A percentile compares a stretch with the other conserved stretches of the same genome.
Conservation (phyloP, 148 eudicot species). For the Fallopia convolvulus region DNA sequence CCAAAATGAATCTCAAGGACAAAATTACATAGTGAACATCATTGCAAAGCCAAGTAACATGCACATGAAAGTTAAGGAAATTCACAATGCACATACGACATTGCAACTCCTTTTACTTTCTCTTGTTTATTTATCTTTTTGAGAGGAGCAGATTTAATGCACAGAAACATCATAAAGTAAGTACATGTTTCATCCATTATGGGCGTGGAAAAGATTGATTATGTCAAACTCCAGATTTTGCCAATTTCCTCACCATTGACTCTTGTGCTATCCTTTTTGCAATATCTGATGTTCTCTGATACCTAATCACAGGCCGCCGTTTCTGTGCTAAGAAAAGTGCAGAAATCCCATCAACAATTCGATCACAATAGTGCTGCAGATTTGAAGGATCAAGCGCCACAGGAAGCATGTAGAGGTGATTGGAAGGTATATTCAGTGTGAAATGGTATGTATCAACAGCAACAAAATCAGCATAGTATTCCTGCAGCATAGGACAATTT, state of each 20-base stretch:
- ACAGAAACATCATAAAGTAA: neutral
- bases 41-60: slow-evolving; percentile 4
- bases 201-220: slow-evolving; percentile 1
- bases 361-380: slow-evolving; percentile 72
- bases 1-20: neutral
- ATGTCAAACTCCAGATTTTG: neutral
- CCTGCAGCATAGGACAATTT: slow-evolving; percentile 42
- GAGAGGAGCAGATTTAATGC: neutral
- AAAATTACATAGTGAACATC: neutral
- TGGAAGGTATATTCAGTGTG: slow-evolving; percentile 60
- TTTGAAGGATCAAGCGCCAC: slow-evolving; percentile 20
- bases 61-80: neutral
- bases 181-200: neutral
- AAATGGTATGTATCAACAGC: slow-evolving; percentile 83
- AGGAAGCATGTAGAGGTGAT: slow-evolving; percentile 89
- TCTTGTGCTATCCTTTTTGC: slow-evolving; percentile 91
- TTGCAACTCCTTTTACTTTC: neutral
- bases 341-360: slow-evolving; percentile 86
- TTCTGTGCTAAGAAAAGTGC: slow-evolving; percentile 78
- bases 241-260: slow-evolving; percentile 50
- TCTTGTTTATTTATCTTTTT: neutral
- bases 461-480: slow-evolving; percentile 88
- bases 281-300: slow-evolving; percentile 86
- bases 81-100: neutral
- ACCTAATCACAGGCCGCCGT: slow-evolving; percentile 82